A percentile compares a stretch with the other conserved stretches of the same genome.
Evolutionary conservation across 2,329 filamentous ascomycete genomes (phyloP).

Genomic region (Verticillium isaacii): DNA sequence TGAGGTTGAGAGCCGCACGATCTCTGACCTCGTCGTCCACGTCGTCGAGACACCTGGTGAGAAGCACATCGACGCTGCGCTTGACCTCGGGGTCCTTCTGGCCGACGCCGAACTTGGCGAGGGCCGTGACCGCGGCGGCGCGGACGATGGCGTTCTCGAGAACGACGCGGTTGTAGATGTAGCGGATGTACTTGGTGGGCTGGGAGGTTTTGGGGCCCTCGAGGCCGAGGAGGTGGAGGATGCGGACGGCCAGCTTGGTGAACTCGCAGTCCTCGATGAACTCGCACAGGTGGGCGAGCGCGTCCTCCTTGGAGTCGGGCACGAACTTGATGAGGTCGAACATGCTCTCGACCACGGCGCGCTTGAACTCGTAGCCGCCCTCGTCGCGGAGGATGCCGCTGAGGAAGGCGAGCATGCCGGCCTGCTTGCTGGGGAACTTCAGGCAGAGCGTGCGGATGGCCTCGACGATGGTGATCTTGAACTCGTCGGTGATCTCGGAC

Average conservation of each 20-base stretch:
- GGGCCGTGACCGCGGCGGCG: slow-evolving; percentile 88
- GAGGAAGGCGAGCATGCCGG: slow-evolving; percentile 94
- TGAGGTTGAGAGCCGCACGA: slow-evolving; percentile 85
- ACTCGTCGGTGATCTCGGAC: slow-evolving; percentile 98
- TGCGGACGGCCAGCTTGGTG: slow-evolving; percentile 92
- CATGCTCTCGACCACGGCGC: slow-evolving; percentile 96
- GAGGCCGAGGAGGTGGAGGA: slow-evolving; percentile 86
- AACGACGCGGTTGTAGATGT: slow-evolving; percentile 98
- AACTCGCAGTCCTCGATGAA: slow-evolving; percentile 99
- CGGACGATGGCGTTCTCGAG: slow-evolving; percentile 95
- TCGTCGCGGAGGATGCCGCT: slow-evolving; percentile 96
- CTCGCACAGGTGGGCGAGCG: slow-evolving; percentile 91
- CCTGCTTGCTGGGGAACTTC: slow-evolving; percentile 98
- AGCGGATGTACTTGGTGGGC: slow-evolving; percentile 97
- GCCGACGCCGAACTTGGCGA: slow-evolving; percentile 95
- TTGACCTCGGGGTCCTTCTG: slow-evolving; percentile 97
- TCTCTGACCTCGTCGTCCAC: slow-evolving; percentile 97
- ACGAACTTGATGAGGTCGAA: slow-evolving; percentile 99
- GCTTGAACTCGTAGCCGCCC: slow-evolving; percentile 97
- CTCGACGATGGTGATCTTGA: slow-evolving; percentile 99
- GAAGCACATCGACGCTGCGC: slow-evolving; percentile 86
- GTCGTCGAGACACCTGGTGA: slow-evolving; percentile 91
- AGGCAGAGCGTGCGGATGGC: slow-evolving; percentile 93
- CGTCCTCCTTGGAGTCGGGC: slow-evolving; percentile 75
- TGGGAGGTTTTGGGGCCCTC: slow-evolving; percentile 94